Conservation (phyloP, 768 basidiomycete species). For the Tricholoma hemisulphureum region DNA sequence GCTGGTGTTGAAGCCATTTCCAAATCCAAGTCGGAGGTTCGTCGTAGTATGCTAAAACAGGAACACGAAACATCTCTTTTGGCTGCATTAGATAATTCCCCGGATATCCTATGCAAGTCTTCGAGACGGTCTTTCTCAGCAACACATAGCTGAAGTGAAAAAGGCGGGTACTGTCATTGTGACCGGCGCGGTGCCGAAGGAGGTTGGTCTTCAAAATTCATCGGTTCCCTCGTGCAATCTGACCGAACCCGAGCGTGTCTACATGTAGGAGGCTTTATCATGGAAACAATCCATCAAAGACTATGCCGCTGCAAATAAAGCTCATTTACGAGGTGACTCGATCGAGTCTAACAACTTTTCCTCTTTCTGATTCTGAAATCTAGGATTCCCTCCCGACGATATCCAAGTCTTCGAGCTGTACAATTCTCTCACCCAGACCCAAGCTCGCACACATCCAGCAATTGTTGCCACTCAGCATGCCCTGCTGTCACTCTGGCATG, state of each 20-base stretch:
- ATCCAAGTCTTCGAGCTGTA: slow-evolving; percentile 77
- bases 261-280: slow-evolving; percentile 48
- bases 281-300: slow-evolving; percentile 58
- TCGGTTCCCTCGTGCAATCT: background rate
- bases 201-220: slow-evolving; percentile 32
- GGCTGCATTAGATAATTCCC: slow-evolving; percentile 47
- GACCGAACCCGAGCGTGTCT: background rate
- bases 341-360: background rate
- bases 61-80: background rate
- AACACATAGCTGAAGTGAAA: slow-evolving; percentile 45
- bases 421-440: slow-evolving; percentile 60
- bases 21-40: slow-evolving; percentile 44
- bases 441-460: slow-evolving; percentile 65
- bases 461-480: slow-evolving; percentile 55
- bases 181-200: slow-evolving; percentile 52
- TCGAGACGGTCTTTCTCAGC: slow-evolving; percentile 43
- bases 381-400: slow-evolving; percentile 66
- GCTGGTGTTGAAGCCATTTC: slow-evolving; percentile 47
- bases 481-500: slow-evolving; percentile 60
- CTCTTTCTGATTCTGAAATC: background rate
- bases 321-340: slow-evolving; percentile 45
- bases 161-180: slow-evolving; percentile 55
- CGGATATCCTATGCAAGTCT: slow-evolving; percentile 45
- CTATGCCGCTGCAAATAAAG: slow-evolving; percentile 50
- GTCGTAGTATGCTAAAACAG: slow-evolving; percentile 10